Conservation (phyloP, 768 basidiomycete species). For the Leccinum uliginosum region DNA sequence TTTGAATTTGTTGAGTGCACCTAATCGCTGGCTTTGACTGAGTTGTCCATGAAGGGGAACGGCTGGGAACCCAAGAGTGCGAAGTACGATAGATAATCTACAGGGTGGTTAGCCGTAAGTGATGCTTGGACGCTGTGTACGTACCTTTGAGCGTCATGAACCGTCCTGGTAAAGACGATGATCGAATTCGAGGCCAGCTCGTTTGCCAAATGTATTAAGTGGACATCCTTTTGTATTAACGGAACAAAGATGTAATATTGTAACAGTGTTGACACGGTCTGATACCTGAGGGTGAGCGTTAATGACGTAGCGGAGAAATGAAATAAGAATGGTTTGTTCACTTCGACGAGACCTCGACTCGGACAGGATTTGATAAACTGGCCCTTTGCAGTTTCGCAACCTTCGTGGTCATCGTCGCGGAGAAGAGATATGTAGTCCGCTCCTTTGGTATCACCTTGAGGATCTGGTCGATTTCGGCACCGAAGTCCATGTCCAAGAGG, state of each 20-base stretch:
- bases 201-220: slow-evolving; percentile 86
- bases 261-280: slow-evolving; percentile 90
- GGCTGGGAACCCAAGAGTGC: slow-evolving; percentile 89
- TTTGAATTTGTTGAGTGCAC: slow-evolving; percentile 93
- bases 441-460: slow-evolving; percentile 93
- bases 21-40: slow-evolving; percentile 88
- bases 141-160: slow-evolving; percentile 84
- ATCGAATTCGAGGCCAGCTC: slow-evolving; percentile 87
- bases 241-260: slow-evolving; percentile 97
- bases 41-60: slow-evolving; percentile 95
- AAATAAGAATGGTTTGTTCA: slow-evolving; percentile 34
- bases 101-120: background rate
- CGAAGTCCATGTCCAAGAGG: slow-evolving; percentile 94
- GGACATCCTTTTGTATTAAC: slow-evolving; percentile 84
- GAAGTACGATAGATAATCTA: slow-evolving; percentile 84
- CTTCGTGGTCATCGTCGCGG: slow-evolving; percentile 98
- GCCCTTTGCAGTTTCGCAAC: slow-evolving; percentile 95
- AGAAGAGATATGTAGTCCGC: slow-evolving; percentile 92
- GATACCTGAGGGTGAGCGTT: slow-evolving; percentile 59
- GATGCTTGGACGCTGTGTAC: slow-evolving; percentile 6
- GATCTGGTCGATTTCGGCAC: slow-evolving; percentile 92
- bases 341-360: slow-evolving; percentile 92
- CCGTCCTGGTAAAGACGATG: slow-evolving; percentile 95
- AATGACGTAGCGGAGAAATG: background rate
- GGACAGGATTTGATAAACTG: slow-evolving; percentile 87